These are phyloP conservation scores for Aureobasidium lini DNA, from an alignment of 2,329 filamentous ascomycete genomes.

Conservation along the genomic window DNA sequence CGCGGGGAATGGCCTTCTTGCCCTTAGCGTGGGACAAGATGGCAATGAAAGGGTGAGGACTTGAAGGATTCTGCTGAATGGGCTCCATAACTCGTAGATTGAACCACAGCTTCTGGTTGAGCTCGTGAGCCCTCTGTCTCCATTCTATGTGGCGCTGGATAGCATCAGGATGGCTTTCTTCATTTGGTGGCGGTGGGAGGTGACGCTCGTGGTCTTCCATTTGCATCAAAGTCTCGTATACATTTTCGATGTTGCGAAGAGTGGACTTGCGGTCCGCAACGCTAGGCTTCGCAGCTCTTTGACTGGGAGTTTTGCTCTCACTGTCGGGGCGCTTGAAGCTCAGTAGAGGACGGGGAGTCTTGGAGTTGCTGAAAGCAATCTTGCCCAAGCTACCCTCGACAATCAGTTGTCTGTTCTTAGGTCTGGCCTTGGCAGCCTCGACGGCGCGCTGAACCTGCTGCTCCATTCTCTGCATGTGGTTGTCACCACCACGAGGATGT, in stretches of 20 bases:
- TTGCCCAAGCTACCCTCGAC: conserved; percentile 95
- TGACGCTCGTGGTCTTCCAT: conserved; percentile 88
- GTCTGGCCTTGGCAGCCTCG: conserved; percentile 92
- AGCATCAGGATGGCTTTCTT: conserved; percentile 58
- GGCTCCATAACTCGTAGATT: conserved; percentile 89
- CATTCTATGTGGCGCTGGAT: conserved; percentile 72
- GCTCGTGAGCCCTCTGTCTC: conserved; percentile 60
- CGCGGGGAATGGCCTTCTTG: conserved; percentile 88
- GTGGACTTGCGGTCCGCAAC: conserved; percentile 75
- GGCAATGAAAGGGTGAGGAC: conserved; percentile 84
- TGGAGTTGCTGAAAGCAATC: conserved; percentile 98
- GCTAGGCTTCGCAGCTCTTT: conserved; percentile 37
- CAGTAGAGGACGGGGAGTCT: conserved; percentile 88
- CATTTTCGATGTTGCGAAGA: conserved; percentile 76
- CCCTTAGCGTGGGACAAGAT: conserved; percentile 92
- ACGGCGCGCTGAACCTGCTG: conserved; percentile 97
- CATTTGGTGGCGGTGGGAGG: conserved; percentile 61
- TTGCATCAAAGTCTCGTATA: conserved; percentile 83
- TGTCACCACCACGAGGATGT: conserved; percentile 78
- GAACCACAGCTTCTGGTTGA: conserved; percentile 77
- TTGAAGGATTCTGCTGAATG: conserved; percentile 57
- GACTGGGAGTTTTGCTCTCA: conserved; percentile 49
- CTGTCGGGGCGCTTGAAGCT: conserved; percentile 86
- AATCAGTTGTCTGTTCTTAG: conserved; percentile 94
- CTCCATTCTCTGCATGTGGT: conserved; percentile 98